Evolutionary conservation across 1,284 basidiomycete genomes (phyloP), one percentile per base, ranked within the genome.

Genomic region (Ceratorhiza oryzae-sativae): DNA sequence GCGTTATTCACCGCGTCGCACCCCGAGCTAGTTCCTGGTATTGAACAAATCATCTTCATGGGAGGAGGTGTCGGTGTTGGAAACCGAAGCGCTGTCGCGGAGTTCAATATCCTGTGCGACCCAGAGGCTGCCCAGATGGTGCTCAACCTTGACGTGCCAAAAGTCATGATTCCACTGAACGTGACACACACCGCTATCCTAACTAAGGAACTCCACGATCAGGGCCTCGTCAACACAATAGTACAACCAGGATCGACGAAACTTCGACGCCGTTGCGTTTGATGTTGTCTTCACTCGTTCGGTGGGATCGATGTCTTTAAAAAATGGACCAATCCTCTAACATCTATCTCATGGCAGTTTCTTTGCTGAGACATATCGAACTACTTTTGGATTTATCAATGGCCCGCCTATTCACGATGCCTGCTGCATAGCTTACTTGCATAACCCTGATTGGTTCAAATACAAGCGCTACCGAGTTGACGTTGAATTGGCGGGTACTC

Each of bases 331-430:
- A 23, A 41, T 36, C 13, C 45, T 41, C 9, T 61, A 20, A 39
- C 42, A 25, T 8, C 39, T 58, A 10, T 23, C 62, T 30, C 1
- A 20, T 42, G 9, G 13, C 6, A 61, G 59, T 53, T 93, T 87
- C 80, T 94, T 94, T 76, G 86, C 88, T 6, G 85, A 86, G 3
- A 75, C 87, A 3, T 93, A 92, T 79, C 84, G 85, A 75, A 81
- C 86, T 9, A 88, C 86, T 0, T 95, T 92, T 75, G 87, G 86
- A 12, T 95, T 95, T 78, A 79, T 83, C 20, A 81, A 88, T 46
- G 92, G 92, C 0, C 93, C 93, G 6, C 93, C 93, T 1, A 82
- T 94, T 1, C 93, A 95, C 75, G 93, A 95, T 76, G 87, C 92
- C 0, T 83, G 94, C 36, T 91, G 92, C 0, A 82, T 94, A 65